Base-by-base conservation (phyloP, 2,329 filamentous ascomycete genomes). In the Fusarium proliferatum region DNA sequence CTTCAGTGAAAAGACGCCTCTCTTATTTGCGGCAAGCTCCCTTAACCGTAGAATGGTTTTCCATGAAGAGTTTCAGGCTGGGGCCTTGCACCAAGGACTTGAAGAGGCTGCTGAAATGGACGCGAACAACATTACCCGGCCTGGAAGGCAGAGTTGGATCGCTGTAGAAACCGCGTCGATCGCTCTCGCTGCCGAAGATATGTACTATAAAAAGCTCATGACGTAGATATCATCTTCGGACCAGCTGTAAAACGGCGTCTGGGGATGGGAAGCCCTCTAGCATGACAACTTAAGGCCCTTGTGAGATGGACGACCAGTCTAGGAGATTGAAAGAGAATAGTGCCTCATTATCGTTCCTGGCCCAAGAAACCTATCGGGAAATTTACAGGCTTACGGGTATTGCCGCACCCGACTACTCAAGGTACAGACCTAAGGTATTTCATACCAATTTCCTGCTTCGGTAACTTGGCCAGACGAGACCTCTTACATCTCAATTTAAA, bases 161-260 rank as follows among this genome's bases (percentile, higher is more conserved):
- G 3, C 42, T 12, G 4, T 45, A 45, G 21, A 42, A 42, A 6
- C 21, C 41, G 6, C 13, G 13, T 6, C 13, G 41, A 16, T 42
- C 10, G 5, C 41, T 42, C 5, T 4, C 5, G 1, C 23, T 9
- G 41, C 2, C 13, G 5, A 23, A 16, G 8, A 23, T 16, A 11
- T 43, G n/a, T 3, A 15, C 42, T 10, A 43, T 23, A 11, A 43
- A 23, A n/a, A 23, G 4, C 13, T 23, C 41, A 1, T 9, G 41
- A 9, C 13, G 41, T 4, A 43, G 5, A 5, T 42, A 15, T 5
- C 8, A 15, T n/a, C 13, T 15, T 12, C 15, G 21, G 21, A 8
- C 21, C 5, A n/a, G 21, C 39, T 42, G 7, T n/a, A n/a, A 5
- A 26, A 26, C 26, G 26, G 26, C 26, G 5, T 26, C 26, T 26